Base-by-base conservation (phyloP, 1,139 yeast species). In the Wickerhamomyces sp. region DNA sequence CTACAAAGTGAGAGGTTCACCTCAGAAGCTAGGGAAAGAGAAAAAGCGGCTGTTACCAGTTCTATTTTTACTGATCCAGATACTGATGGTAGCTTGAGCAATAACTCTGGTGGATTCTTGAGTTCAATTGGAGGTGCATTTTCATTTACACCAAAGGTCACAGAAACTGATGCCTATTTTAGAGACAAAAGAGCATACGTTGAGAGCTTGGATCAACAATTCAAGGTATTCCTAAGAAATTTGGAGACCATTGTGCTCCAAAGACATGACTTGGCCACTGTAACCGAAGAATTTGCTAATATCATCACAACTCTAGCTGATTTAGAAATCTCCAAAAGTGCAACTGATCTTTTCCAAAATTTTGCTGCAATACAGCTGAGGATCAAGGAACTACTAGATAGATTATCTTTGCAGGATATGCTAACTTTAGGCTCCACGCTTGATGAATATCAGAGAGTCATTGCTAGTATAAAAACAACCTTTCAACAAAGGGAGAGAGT, bases 331-430 rank as follows among this genome's bases (percentile, higher is more conserved):
- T 84, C 88, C 53, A 79, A 78, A 55, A 71, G 76, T 26, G 76
- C 91, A 7, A 75, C 84, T 9, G 80, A 78, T 18, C 68, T 90
- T 23, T 67, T 84, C 45, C 62, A 65, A n/a, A 72, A 77, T 49
- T 90, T 91, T 62, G 81, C 93, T 36, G 81, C 80, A 34, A 79
- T 88, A 9, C 94, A 91, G 59, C 57, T 69, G 39, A 78, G 87
- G 52, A 75, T 91, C 37, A 81, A 79, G 55, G 95, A 88, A 45
- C 73, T 89, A 45, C 71, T 89, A 47, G 91, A 84, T 53, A 77
- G 97, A 47, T 80, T 86, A 50, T 84, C 91, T 51, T 65, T 87
- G 61, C 96, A 90, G 63, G 98, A 93, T 57, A 81, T 90, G 57
- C 68, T 93, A 51, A 89, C 96, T 0, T 68, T 93, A 43, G 96